Percentiles rank a stretch among this genome's conserved stretches.
Evolutionary conservation across 805 yeast genomes (phyloP).

Genomic region (Pichia membranifaciens): DNA sequence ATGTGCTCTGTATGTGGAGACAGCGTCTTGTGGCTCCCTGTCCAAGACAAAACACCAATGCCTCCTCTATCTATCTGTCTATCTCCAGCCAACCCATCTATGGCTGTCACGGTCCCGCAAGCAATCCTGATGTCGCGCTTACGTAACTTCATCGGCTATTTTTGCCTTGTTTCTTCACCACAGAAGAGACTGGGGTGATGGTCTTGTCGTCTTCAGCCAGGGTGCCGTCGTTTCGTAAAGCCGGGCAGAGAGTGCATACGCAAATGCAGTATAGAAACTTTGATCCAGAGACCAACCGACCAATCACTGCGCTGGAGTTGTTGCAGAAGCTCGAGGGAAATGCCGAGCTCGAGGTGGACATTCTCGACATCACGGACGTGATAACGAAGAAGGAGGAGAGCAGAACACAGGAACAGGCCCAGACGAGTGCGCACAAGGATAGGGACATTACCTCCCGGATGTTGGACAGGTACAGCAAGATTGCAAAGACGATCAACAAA

Average conservation of each 20-base stretch:
- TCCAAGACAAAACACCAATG: too few species aligned
- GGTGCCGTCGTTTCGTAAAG: too few species aligned
- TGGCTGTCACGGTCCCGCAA: too few species aligned
- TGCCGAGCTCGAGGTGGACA: neutral
- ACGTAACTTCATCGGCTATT: neutral
- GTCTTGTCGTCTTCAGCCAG: too few species aligned
- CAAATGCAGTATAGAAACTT: conserved; percentile 17
- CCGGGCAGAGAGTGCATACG: neutral
- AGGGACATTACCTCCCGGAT: conserved; percentile 1
- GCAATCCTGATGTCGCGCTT: neutral
- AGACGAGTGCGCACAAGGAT: neutral
- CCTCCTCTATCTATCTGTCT: too few species aligned
- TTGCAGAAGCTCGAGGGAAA: neutral
- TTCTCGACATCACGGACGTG: neutral
- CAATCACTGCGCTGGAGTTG: conserved; percentile 13
- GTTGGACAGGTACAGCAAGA: neutral
- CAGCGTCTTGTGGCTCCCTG: too few species aligned
- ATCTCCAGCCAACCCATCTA: too few species aligned
- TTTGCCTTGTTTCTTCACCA: too few species aligned
- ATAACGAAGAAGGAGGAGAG: neutral
- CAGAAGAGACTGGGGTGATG: too few species aligned
- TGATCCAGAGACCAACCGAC: conserved; percentile 13
- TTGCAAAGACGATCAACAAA: conserved; percentile 4
- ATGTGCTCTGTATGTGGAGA: too few species aligned
- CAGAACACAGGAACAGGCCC: neutral